Conservation (phyloP, 1,284 basidiomycete genomes). For the Ganoderma lingzhi region DNA sequence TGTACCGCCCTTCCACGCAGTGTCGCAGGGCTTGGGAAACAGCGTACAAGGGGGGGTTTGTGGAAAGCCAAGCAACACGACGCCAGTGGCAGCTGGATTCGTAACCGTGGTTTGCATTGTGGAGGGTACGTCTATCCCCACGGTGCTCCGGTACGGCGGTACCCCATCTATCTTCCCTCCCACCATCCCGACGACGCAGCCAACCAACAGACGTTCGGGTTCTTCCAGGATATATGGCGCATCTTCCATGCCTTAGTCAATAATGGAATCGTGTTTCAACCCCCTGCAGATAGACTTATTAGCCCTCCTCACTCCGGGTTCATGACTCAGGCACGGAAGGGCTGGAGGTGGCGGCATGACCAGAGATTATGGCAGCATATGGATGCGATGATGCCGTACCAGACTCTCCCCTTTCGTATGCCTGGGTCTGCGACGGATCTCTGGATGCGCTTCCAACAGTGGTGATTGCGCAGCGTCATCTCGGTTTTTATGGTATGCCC, state of each 20-base stretch:
- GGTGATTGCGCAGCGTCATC: neutral
- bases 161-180: neutral
- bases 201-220: neutral
- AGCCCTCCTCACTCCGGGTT: neutral
- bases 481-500: neutral
- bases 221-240: neutral
- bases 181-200: neutral
- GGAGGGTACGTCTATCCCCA: neutral
- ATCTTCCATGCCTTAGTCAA: neutral
- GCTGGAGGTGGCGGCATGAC: neutral
- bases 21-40: neutral
- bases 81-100: neutral
- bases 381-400: neutral
- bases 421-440: neutral
- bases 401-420: neutral
- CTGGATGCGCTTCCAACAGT: neutral
- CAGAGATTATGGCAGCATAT: neutral
- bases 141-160: neutral
- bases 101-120: neutral
- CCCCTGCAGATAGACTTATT: neutral
- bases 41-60: neutral
- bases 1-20: neutral
- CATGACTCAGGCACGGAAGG: neutral
- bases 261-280: neutral
- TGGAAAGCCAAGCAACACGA: neutral